Percentiles rank a stretch among this genome's conserved stretches.
Evolutionary conservation across 306 rosid species (phyloP).

Genomic region (Rosa chinensis): DNA sequence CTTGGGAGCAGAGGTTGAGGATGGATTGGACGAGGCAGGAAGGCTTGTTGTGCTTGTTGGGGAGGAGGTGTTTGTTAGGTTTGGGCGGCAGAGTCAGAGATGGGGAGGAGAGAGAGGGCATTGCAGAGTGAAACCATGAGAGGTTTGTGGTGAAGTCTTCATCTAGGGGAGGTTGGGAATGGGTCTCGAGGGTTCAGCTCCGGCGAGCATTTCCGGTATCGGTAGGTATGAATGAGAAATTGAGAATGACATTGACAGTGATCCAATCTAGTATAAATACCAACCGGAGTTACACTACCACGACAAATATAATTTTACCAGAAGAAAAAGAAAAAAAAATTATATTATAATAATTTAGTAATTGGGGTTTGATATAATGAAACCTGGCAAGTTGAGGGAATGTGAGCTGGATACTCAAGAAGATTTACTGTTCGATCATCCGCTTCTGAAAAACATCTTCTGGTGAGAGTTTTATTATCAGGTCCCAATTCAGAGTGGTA

Average conservation of each 20-base stretch:
- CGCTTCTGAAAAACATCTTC: no score
- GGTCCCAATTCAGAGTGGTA: no score
- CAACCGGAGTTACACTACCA: no score
- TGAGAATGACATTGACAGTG: neutral
- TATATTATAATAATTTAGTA: no score
- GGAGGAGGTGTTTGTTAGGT: constrained; percentile 22
- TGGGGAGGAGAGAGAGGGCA: constrained; percentile 52
- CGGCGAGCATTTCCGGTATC: constrained; percentile 25
- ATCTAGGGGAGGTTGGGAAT: constrained; percentile 20
- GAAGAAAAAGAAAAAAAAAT: no score
- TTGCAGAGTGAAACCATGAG: constrained; percentile 48
- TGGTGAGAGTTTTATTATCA: no score
- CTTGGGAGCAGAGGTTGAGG: constrained; percentile 38
- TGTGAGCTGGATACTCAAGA: no score
- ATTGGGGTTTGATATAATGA: no score
- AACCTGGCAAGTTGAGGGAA: no score
- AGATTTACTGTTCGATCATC: no score
- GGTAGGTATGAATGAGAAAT: neutral
- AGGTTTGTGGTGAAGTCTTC: constrained; percentile 33
- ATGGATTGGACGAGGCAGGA: constrained; percentile 61
- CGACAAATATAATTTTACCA: no score
- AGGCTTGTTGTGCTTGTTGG: constrained; percentile 15
- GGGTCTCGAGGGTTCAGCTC: constrained; percentile 15
- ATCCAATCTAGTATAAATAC: neutral
- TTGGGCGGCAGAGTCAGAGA: constrained; percentile 26